A percentile compares a stretch with the other conserved stretches of the same genome.
Evolutionary conservation across 2,329 filamentous ascomycete genomes (phyloP).

Genomic region (Neonectria punicea): DNA sequence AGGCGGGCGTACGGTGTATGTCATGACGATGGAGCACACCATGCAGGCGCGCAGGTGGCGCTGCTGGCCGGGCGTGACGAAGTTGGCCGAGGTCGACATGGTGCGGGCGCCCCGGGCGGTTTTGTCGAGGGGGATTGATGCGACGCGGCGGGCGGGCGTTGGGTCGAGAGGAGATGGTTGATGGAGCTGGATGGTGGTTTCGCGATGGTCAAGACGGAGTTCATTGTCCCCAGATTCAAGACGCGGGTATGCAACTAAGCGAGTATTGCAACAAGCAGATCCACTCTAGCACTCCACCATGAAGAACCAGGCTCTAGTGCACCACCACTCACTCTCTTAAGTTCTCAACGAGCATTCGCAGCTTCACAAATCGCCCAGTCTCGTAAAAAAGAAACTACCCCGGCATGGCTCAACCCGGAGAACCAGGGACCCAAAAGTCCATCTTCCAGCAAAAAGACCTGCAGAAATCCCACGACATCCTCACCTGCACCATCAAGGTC

Average conservation of each 20-base stretch:
- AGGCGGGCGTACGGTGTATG: conserved; percentile 69
- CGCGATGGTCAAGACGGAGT: conserved; percentile 1
- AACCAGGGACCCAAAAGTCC: conserved; percentile 36
- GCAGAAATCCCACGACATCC: conserved; percentile 59
- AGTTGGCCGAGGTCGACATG: conserved; percentile 64
- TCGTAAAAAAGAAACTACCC: neutral
- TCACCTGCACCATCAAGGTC: conserved; percentile 60
- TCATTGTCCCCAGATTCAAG: conserved; percentile 14
- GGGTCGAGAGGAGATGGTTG: conserved; percentile 5
- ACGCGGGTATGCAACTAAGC: conserved; percentile 35
- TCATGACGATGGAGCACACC: conserved; percentile 96
- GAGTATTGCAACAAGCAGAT: conserved; percentile 27
- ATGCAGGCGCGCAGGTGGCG: conserved; percentile 96
- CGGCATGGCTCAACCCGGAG: conserved; percentile 39
- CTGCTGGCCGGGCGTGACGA: conserved; percentile 78
- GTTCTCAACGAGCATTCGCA: neutral
- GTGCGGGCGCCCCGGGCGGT: neutral
- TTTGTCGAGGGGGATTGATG: neutral
- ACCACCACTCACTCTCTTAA: neutral
- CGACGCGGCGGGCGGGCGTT: neutral
- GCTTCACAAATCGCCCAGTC: neutral
- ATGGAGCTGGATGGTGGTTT: conserved; percentile 6
- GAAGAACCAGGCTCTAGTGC: neutral
- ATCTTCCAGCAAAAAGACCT: conserved; percentile 46
- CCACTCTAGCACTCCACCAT: conserved; percentile 3